Conservation (phyloP, 108 stramenopile genomes). For the Pseudonitzschia multistriata region DNA sequence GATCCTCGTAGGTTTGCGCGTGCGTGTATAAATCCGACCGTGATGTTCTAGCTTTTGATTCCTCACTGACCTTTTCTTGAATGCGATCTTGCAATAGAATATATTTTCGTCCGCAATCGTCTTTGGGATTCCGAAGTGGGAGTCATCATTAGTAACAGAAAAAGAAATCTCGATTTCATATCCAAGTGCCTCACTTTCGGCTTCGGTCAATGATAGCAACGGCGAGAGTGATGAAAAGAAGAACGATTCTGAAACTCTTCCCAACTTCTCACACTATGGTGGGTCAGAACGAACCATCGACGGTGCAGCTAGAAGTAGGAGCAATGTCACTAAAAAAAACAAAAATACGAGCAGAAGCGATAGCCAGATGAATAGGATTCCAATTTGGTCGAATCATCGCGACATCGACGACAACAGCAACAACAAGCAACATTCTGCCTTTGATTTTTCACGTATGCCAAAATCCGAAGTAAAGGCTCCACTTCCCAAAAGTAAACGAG, state of each 20-base stretch:
- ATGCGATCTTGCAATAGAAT: constrained; percentile 25
- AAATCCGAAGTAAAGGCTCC: neutral
- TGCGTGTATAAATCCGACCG: neutral
- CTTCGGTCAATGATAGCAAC: constrained; percentile 8
- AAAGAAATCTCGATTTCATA: neutral
- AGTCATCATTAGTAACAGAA: no score
- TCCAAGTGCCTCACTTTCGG: neutral
- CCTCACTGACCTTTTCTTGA: neutral
- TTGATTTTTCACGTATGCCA: neutral
- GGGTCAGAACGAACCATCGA: constrained; percentile 72
- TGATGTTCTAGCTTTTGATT: neutral
- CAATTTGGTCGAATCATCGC: constrained; percentile 6
- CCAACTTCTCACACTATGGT: constrained; percentile 49
- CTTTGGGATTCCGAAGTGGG: constrained; percentile 53
- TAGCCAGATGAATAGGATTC: constrained; percentile 4
- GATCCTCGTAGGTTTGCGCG: neutral
- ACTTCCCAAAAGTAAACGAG: neutral
- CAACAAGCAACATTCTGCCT: neutral
- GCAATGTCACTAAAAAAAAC: neutral
- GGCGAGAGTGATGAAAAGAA: neutral
- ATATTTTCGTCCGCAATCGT: constrained; percentile 70
- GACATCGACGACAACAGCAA: constrained; percentile 7
- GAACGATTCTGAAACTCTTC: neutral
- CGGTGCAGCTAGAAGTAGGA: constrained; percentile 34
- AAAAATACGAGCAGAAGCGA: neutral